A percentile compares a stretch with the other conserved stretches of the same genome.
These are phyloP conservation scores for Pilobolus umbonatus DNA, from an alignment of 192 early-diverging fungal species.

Conservation along the genomic window DNA sequence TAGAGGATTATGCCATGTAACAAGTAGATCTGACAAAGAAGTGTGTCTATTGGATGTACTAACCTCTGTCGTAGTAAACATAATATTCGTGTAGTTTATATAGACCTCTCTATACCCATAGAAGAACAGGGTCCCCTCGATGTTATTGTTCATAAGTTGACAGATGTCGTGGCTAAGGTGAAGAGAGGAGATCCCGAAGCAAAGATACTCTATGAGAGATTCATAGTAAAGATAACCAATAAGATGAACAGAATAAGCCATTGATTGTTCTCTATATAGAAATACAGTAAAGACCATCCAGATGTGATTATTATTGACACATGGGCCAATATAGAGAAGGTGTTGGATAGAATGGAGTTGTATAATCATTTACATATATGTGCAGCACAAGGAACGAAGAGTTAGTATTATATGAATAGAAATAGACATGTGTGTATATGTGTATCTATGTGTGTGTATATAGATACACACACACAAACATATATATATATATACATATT, in stretches of 20 bases:
- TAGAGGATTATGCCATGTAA: conserved; percentile 35
- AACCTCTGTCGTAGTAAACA: conserved; percentile 14
- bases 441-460: no score
- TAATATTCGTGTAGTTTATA: conserved; percentile 18
- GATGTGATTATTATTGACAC: conserved; percentile 24
- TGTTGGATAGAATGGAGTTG: conserved; percentile 24
- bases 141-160: conserved; percentile 37
- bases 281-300: conserved; percentile 22
- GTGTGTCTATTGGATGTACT: background rate
- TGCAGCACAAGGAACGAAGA: no score
- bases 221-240: conserved; percentile 12
- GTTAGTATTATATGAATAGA: no score
- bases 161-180: conserved; percentile 29
- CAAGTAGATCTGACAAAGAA: background rate
- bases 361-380: conserved; percentile 14
- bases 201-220: conserved; percentile 11
- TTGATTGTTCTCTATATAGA: conserved; percentile 8
- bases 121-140: conserved; percentile 22
- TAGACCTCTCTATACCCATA: conserved; percentile 25
- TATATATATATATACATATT: background rate
- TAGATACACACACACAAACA: no score
- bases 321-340: conserved; percentile 20
- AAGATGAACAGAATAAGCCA: background rate
- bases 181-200: conserved; percentile 15
- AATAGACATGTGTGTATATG: no score